phyloP scores from a whole-genome alignment of 2,329 filamentous ascomycete genomes.

The Penicillium nordicum region DNA sequence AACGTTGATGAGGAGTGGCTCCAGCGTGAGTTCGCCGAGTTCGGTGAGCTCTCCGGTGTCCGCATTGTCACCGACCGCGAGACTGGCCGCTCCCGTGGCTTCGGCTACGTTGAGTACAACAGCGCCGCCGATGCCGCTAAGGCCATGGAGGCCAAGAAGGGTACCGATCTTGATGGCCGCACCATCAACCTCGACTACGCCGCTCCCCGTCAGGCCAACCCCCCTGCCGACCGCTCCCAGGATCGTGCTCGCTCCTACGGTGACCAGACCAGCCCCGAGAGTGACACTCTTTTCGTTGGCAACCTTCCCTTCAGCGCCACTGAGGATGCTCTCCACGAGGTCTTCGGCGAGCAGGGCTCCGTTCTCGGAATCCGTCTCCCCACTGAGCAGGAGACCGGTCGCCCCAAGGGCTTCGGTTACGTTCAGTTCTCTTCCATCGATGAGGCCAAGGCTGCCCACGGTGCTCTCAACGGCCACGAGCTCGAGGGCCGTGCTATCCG shows the following conservation, averaged over 20 bases:
- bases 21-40: slow-evolving; percentile 74
- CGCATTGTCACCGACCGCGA: slow-evolving; percentile 82
- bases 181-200: slow-evolving; percentile 76
- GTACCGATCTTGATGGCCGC: slow-evolving; percentile 69
- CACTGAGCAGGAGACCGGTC: slow-evolving; percentile 78
- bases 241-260: slow-evolving; percentile 59
- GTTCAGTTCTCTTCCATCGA: slow-evolving; percentile 78
- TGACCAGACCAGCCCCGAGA: slow-evolving; percentile 73
- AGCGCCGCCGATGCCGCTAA: slow-evolving; percentile 64
- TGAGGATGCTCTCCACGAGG: slow-evolving; percentile 69
- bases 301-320: slow-evolving; percentile 83
- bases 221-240: slow-evolving; percentile 55
- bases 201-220: slow-evolving; percentile 58
- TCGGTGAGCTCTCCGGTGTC: slow-evolving; percentile 67
- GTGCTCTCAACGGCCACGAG: slow-evolving; percentile 67
- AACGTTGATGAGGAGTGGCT: slow-evolving; percentile 82
- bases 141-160: slow-evolving; percentile 72
- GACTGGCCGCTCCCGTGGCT: slow-evolving; percentile 80
- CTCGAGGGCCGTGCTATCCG: slow-evolving; percentile 72
- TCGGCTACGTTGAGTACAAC: slow-evolving; percentile 88
- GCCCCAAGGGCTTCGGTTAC: slow-evolving; percentile 90
- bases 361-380: slow-evolving; percentile 81
- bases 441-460: slow-evolving; percentile 73
- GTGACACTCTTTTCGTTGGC: slow-evolving; percentile 85
- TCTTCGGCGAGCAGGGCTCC: slow-evolving; percentile 68